Conservation (phyloP, 306 rosid genomes). For the Dalbergia cultrata region DNA sequence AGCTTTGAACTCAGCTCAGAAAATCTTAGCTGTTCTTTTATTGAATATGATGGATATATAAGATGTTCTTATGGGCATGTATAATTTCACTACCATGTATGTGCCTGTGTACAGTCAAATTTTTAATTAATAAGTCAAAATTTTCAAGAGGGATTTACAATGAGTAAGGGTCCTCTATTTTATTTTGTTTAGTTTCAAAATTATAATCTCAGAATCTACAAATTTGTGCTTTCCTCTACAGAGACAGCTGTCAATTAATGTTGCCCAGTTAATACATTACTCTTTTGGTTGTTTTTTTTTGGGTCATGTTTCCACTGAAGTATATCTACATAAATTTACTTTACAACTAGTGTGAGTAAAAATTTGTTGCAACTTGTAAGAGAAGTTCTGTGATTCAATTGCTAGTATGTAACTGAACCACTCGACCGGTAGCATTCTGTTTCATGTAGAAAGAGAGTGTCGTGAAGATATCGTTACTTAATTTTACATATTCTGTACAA, state of each 20-base stretch:
- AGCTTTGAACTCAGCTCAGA: slow-evolving; percentile 2
- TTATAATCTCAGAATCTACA: not conserved
- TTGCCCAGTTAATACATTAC: not conserved
- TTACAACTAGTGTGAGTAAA: not conserved
- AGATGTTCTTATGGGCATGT: slow-evolving; percentile 23
- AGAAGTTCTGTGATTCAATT: not conserved
- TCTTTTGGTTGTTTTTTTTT: not conserved
- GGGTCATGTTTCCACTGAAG: not conserved
- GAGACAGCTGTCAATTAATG: not conserved
- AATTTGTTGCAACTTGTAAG: not conserved
- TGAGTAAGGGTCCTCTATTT: not conserved
- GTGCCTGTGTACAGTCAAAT: slow-evolving; percentile 38
- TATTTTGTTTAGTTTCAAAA: slow-evolving; percentile 14
- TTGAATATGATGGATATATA: slow-evolving; percentile 10
- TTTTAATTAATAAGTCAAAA: not conserved
- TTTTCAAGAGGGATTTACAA: slow-evolving; percentile 11
- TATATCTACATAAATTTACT: not conserved
- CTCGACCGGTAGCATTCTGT: not conserved
- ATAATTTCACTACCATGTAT: slow-evolving; percentile 12
- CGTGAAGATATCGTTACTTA: not conserved
- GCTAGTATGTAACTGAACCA: not conserved
- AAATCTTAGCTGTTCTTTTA: slow-evolving; percentile 9
- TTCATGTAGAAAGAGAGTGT: not conserved
- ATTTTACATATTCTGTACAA: not conserved
- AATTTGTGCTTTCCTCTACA: slow-evolving; percentile 18